phyloP scores from a whole-genome alignment of 768 basidiomycete species.

The Boletus edulis region DNA sequence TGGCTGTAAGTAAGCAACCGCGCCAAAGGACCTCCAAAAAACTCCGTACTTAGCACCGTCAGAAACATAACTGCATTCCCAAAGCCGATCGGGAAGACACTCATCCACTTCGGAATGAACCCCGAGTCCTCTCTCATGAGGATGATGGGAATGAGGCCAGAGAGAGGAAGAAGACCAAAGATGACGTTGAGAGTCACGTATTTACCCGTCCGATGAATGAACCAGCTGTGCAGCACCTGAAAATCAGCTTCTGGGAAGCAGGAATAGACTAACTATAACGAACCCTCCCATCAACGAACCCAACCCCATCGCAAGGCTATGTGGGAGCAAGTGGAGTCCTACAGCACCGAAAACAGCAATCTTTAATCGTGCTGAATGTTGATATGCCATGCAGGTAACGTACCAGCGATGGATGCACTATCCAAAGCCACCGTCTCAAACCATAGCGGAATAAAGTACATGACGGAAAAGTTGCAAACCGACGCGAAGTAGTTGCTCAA shows the following conservation, averaged over 20 bases:
- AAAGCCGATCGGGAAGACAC: conserved; percentile 16
- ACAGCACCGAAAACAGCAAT: too few relatives aligned
- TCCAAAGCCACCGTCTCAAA: conserved; percentile 13
- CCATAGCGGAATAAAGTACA: conserved; percentile 16
- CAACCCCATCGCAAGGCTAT: conserved; percentile 11
- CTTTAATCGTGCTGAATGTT: too few relatives aligned
- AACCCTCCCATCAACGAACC: conserved; percentile 12
- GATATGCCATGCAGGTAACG: not conserved
- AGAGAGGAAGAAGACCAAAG: conserved; percentile 12
- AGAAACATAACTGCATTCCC: conserved; percentile 5
- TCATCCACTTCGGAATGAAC: conserved; percentile 8
- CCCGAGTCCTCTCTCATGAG: conserved; percentile 7
- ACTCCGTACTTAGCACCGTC: too few relatives aligned
- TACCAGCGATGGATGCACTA: conserved; percentile 10
- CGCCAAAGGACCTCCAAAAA: too few relatives aligned
- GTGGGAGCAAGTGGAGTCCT: conserved; percentile 15
- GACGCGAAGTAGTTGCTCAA: conserved; percentile 8
- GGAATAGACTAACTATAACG: not conserved
- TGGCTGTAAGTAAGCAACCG: too few relatives aligned
- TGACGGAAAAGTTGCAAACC: conserved; percentile 13
- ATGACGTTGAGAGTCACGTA: conserved; percentile 5
- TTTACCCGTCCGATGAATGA: conserved; percentile 11
- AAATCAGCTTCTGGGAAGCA: not conserved
- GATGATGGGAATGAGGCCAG: conserved; percentile 9
- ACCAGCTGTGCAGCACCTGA: too few relatives aligned